A percentile compares a stretch with the other conserved stretches of the same genome.
phyloP scores from a whole-genome alignment of 2,329 filamentous ascomycete species.

The Arthrocladium fulminans region DNA sequence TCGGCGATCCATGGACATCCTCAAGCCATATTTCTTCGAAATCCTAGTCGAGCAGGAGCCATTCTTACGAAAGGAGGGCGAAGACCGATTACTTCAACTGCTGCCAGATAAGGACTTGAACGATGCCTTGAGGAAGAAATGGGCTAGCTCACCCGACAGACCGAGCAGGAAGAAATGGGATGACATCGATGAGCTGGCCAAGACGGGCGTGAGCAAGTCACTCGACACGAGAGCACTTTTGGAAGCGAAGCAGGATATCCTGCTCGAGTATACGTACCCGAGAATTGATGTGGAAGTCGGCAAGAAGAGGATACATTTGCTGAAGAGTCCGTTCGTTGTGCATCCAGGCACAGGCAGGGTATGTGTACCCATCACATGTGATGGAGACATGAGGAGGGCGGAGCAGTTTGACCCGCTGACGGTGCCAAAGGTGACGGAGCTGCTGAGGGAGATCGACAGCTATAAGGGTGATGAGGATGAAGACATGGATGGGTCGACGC shows the following conservation, averaged over 20 bases:
- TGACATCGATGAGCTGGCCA: conserved; percentile 81
- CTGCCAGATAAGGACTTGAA: conserved; percentile 72
- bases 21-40: conserved; percentile 79
- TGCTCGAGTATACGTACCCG: conserved; percentile 96
- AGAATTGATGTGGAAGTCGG: conserved; percentile 93
- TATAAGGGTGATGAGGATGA: conserved; percentile 46
- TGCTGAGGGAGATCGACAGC: conserved; percentile 76
- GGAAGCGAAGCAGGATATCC: conserved; percentile 90
- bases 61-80: conserved; percentile 61
- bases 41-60: conserved; percentile 81
- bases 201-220: conserved; percentile 60
- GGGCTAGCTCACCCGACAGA: conserved; percentile 73
- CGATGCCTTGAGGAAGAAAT: conserved; percentile 76
- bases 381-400: conserved; percentile 37
- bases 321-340: conserved; percentile 93
- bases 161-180: conserved; percentile 78
- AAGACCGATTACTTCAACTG: conserved; percentile 70
- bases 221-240: conserved; percentile 66
- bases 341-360: conserved; percentile 90
- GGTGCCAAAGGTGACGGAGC: conserved; percentile 79
- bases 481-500: conserved; percentile 27
- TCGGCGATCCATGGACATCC: conserved; percentile 70
- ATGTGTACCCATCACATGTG: conserved; percentile 84
- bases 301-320: conserved; percentile 95
- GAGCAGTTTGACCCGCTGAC: conserved; percentile 77